Percentiles rank a stretch among this genome's conserved stretches.
Conservation (phyloP, 495 filamentous ascomycete species). For the Annulohypoxylon stygium region DNA sequence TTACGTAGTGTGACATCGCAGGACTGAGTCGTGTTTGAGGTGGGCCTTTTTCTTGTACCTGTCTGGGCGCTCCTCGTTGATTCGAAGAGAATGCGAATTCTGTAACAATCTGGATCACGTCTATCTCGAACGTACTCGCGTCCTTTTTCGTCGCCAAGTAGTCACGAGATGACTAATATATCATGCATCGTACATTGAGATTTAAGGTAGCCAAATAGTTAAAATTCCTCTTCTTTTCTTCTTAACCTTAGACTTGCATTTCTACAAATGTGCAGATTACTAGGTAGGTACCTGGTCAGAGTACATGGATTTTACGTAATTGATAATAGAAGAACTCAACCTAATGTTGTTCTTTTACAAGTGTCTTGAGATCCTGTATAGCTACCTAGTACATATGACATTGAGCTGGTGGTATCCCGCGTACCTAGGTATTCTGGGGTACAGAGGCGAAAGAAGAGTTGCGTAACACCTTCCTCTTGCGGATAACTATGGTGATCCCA, state of each 20-base stretch:
- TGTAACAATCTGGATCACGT: constrained; percentile 10
- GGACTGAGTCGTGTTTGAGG: not conserved
- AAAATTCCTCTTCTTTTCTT: not conserved
- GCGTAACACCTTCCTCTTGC: constrained; percentile 9
- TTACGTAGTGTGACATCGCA: constrained; percentile 33
- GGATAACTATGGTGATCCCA: not conserved
- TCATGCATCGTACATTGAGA: not conserved
- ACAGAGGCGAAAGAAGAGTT: constrained; percentile 5
- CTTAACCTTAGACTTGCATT: not conserved
- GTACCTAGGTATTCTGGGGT: constrained; percentile 5
- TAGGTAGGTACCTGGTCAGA: not conserved
- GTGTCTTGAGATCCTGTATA: not conserved
- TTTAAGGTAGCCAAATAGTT: not conserved
- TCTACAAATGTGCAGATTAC: not conserved
- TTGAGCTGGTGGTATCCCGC: not conserved
- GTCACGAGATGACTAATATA: not conserved
- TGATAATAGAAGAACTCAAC: not conserved
- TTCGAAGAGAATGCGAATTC: not conserved
- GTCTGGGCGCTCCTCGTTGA: not conserved
- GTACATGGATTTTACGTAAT: not conserved
- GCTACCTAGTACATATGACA: not conserved
- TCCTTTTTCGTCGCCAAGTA: constrained; percentile 4
- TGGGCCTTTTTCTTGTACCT: not conserved
- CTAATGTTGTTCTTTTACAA: not conserved
- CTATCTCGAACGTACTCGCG: constrained; percentile 7